These are phyloP conservation scores for Canna indica DNA, from an alignment of 176 grass and related monocot species.

Conservation along the genomic window DNA sequence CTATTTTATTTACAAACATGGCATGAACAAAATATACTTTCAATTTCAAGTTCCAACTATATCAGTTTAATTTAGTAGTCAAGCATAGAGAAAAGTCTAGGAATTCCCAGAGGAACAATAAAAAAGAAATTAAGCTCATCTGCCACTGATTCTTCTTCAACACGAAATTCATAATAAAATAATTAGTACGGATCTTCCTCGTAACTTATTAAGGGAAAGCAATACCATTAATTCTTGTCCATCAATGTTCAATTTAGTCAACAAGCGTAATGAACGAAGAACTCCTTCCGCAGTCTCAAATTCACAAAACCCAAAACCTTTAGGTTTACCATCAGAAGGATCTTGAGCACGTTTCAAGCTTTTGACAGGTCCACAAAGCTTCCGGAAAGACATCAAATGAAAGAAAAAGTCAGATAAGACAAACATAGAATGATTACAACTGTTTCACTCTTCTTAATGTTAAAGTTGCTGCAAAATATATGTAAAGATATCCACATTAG, in stretches of 20 bases:
- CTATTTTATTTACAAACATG: not conserved
- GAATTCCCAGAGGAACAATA: not conserved
- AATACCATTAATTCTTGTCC: constrained; percentile 91
- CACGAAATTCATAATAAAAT: no score
- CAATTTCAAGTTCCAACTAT: not conserved
- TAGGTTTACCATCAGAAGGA: constrained; percentile 80
- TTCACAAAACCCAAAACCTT: constrained; percentile 95
- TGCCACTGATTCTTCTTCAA: no score
- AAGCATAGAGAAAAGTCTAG: not conserved
- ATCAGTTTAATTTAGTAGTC: not conserved
- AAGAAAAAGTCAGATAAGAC: not conserved
- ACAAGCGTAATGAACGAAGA: constrained; percentile 72
- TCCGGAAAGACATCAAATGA: constrained; percentile 4
- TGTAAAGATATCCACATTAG: not conserved
- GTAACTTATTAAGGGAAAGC: not conserved
- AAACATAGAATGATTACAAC: not conserved
- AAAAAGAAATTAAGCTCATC: no score
- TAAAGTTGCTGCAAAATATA: not conserved
- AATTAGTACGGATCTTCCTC: no score
- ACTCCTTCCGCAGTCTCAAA: constrained; percentile 97
- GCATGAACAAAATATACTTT: not conserved
- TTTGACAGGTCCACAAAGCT: constrained; percentile 94
- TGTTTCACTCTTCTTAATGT: no score
- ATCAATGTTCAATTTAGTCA: constrained; percentile 86
- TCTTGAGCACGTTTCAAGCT: constrained; percentile 95